Conservation (phyloP, 192 early-diverging fungal species). For the Kappamyces sp. region DNA sequence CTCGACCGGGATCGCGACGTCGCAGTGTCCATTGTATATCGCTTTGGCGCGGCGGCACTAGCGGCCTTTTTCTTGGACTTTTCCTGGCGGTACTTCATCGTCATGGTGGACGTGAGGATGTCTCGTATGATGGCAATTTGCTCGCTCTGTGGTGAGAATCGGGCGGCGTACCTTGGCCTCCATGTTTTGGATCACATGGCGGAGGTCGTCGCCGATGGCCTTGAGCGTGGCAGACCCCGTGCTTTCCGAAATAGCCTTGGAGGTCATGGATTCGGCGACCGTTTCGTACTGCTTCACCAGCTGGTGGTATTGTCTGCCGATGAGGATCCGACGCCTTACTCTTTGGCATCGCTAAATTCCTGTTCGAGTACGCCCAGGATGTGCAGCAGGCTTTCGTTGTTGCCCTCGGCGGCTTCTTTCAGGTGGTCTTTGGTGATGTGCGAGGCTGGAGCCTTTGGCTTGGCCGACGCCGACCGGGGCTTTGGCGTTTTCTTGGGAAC, state of each 20-base stretch:
- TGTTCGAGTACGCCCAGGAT: slow-evolving; percentile 34
- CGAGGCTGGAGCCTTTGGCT: not conserved
- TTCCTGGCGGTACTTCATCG: slow-evolving; percentile 6
- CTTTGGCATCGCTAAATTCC: slow-evolving; percentile 35
- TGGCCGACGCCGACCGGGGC: not conserved
- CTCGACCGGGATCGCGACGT: slow-evolving; percentile 2
- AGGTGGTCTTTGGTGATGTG: not conserved
- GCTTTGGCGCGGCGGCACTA: slow-evolving; percentile 7
- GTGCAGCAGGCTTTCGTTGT: slow-evolving; percentile 22
- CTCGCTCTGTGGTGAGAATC: slow-evolving; percentile 28
- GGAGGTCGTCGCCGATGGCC: slow-evolving; percentile 37
- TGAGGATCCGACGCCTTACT: slow-evolving; percentile 15
- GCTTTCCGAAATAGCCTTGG: slow-evolving; percentile 12
- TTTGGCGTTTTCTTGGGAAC: too few relatives aligned
- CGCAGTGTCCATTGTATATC: slow-evolving; percentile 4
- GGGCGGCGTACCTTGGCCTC: slow-evolving; percentile 34
- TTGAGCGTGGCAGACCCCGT: slow-evolving; percentile 11
- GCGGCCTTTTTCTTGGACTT: slow-evolving; percentile 4
- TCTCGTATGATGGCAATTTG: slow-evolving; percentile 50
- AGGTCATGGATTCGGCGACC: slow-evolving; percentile 20
- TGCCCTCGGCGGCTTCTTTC: slow-evolving; percentile 6
- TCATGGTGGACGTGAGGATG: slow-evolving; percentile 29
- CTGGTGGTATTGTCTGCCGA: slow-evolving; percentile 36
- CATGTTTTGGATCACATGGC: slow-evolving; percentile 45
- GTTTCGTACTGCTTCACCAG: slow-evolving; percentile 43